Conservation (phyloP, 768 basidiomycete genomes). For the Pulveroboletus ravenelii region DNA sequence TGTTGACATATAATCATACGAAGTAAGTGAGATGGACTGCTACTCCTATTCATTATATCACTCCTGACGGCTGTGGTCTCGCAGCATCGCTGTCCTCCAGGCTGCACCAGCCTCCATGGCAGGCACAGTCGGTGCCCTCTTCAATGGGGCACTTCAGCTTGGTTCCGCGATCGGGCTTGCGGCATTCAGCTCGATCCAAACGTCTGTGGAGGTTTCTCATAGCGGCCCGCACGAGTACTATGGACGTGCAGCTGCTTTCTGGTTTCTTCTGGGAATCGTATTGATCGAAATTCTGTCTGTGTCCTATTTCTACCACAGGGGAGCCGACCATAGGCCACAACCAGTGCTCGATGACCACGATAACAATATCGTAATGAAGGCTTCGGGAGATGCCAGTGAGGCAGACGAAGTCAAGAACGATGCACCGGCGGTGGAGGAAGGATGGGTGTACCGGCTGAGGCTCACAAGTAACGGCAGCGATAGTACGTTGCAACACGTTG, state of each 20-base stretch:
- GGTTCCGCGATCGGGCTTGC: constrained; percentile 50
- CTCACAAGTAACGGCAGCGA: background rate
- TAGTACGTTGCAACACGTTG: background rate
- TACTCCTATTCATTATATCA: background rate
- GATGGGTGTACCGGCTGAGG: background rate
- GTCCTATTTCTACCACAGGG: constrained; percentile 32
- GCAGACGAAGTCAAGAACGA: background rate
- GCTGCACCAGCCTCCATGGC: constrained; percentile 45
- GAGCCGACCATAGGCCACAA: constrained; percentile 7
- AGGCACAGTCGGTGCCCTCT: constrained; percentile 53
- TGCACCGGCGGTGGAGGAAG: too few relatives aligned
- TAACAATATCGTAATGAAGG: background rate
- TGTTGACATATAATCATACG: constrained; percentile 43
- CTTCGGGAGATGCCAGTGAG: background rate
- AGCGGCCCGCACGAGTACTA: constrained; percentile 31
- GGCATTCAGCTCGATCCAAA: constrained; percentile 44
- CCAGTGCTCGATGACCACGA: background rate
- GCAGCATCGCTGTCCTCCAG: constrained; percentile 48
- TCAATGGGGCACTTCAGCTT: constrained; percentile 50
- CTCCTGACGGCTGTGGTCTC: background rate
- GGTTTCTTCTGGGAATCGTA: constrained; percentile 40
- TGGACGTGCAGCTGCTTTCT: constrained; percentile 43
- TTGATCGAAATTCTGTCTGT: constrained; percentile 30
- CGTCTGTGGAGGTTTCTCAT: constrained; percentile 35
- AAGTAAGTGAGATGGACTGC: constrained; percentile 34